Base-by-base conservation (phyloP, 371 early-diverging fungal species). In the Smittium culicis region DNA sequence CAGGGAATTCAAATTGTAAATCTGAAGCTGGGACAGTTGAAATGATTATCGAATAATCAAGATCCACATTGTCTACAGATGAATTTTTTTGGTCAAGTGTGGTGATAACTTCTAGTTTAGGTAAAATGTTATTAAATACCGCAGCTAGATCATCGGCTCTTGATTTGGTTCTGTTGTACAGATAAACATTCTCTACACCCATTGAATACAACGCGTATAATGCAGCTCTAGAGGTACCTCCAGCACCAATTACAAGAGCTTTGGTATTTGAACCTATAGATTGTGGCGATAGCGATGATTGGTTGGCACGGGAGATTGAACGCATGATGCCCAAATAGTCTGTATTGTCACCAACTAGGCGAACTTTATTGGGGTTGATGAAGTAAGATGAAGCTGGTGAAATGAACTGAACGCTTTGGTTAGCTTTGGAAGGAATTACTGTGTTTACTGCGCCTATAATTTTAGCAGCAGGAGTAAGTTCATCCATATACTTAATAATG, bases 401-500 rank as follows among this genome's bases (percentile, higher is more conserved):
- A 55, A 27, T 34, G 14, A 11, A 34, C 24, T 68, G 67, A 56
- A 28, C 24, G 3, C 58, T 54, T 24, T 30, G 3, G 3, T 17
- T 2, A 61, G 14, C 20, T 29, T 20, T 57, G 31, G 16, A 20
- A 16, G 80, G 80, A 30, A 76, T 80, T 14, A 94, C 74, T 0
- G 98, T 96, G 73, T 98, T 98, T 70, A 94, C 90, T 0, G 96
- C 95, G 34, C 96, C 94, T 77, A 98, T 93, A 11, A 75, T 74
- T 68, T 83, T 79, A 27, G 92, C 95, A 2, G 87, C 86, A 3
- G 84, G 86, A 1, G 87, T 85, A 30, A 93, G 75, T 59, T 77
- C 71, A 69, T 86, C 84, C 57, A 91, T 74, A 56, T 91, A 81
- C 56, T 81, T 77, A 68, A 94, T 84, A 32, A 95, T 83, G 3